Evolutionary conservation across 306 rosid species (phyloP).

Genomic region (Dryas octopetala): DNA sequence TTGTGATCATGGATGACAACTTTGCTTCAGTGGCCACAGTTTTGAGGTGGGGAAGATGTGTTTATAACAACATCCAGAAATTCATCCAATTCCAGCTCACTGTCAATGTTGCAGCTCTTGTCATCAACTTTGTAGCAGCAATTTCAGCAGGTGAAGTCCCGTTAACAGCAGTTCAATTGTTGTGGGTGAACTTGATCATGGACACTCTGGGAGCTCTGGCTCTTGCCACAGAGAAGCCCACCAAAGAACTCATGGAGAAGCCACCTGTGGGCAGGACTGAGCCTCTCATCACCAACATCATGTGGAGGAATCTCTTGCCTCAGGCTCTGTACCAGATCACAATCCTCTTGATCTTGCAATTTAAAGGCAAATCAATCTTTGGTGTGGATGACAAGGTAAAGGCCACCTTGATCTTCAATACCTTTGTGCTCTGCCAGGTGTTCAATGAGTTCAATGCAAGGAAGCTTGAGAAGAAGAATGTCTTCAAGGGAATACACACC

Average conservation of each 20-base stretch:
- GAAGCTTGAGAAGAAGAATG: constrained; percentile 39
- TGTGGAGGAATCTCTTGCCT: constrained; percentile 43
- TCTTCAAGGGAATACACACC: constrained; percentile 36
- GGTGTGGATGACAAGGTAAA: constrained; percentile 29
- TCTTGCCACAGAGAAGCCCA: constrained; percentile 40
- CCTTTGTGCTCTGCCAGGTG: constrained; percentile 37
- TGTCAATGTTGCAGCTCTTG: constrained; percentile 31
- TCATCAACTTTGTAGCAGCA: constrained; percentile 37
- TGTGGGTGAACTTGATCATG: constrained; percentile 45
- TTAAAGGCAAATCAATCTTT: constrained; percentile 29
- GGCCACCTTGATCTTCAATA: constrained; percentile 40
- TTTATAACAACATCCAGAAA: constrained; percentile 39
- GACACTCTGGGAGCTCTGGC: constrained; percentile 42
- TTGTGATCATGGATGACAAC: constrained; percentile 39
- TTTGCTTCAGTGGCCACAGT: constrained; percentile 35
- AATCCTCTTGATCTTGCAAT: constrained; percentile 27
- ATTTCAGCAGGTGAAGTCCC: constrained; percentile 34
- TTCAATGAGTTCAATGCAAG: constrained; percentile 46
- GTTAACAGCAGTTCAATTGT: constrained; percentile 30
- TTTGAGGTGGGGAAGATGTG: constrained; percentile 45
- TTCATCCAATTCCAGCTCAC: constrained; percentile 47
- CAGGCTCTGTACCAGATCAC: constrained; percentile 34
- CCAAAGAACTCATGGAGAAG: constrained; percentile 28
- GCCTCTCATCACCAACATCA: constrained; percentile 41
- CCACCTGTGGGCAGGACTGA: constrained; percentile 31